phyloP scores from a whole-genome alignment of 306 rosid genomes.

The Mucuna pruriens region DNA sequence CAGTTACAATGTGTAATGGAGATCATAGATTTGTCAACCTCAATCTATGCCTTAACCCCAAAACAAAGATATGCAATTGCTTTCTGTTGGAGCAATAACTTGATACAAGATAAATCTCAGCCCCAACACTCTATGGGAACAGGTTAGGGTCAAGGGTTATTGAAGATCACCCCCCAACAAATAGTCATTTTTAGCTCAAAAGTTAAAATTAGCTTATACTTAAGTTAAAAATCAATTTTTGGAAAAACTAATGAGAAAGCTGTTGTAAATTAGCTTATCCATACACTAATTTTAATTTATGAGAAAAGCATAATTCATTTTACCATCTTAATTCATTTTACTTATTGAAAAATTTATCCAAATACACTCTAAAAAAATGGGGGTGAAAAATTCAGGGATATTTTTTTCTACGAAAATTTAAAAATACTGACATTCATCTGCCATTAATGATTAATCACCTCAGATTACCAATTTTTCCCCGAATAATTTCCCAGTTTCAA shows the following conservation, averaged over 20 bases:
- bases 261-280: no score
- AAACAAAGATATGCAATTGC: background rate
- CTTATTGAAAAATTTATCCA: background rate
- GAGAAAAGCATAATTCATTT: no score
- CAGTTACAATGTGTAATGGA: background rate
- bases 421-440: background rate
- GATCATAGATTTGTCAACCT: background rate
- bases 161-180: slow-evolving; percentile 8
- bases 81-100: background rate
- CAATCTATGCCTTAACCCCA: background rate
- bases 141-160: background rate
- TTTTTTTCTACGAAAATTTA: background rate
- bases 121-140: background rate
- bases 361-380: background rate
- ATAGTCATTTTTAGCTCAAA: background rate
- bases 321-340: no score
- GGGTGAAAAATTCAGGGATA: background rate
- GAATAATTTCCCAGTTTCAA: background rate
- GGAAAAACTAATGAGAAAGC: no score
- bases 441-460: background rate
- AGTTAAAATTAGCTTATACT: no score
- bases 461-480: background rate
- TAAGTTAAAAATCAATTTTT: no score
- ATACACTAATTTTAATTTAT: background rate
- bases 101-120: background rate